phyloP scores from a whole-genome alignment of 257 asterid genomes.

The Apocynum venetum region DNA sequence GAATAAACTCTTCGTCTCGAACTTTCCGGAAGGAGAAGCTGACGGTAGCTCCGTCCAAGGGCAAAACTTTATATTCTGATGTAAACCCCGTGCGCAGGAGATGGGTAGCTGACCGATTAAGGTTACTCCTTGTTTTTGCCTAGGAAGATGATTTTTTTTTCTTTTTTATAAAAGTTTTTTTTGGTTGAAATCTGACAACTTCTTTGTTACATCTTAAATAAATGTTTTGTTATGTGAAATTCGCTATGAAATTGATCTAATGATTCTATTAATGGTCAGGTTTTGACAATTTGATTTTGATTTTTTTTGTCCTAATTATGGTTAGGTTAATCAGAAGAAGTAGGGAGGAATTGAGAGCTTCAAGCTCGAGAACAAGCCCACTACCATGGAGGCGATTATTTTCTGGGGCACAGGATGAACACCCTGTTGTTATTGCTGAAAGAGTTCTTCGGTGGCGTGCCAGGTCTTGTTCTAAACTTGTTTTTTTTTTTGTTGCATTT shows the following conservation, averaged over 20 bases:
- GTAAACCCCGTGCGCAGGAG: slow-evolving; percentile 9
- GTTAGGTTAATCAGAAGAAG: slow-evolving; percentile 29
- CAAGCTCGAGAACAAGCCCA: slow-evolving; percentile 28
- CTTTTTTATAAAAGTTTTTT: neutral
- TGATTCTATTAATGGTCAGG: neutral
- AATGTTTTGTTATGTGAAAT: neutral
- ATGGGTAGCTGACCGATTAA: slow-evolving; percentile 10
- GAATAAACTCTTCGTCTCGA: slow-evolving; percentile 15
- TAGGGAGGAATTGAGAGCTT: slow-evolving; percentile 18
- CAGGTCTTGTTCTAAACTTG: slow-evolving; percentile 29
- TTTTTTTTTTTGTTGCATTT: neutral
- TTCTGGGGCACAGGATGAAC: slow-evolving; percentile 17
- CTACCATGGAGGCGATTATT: slow-evolving; percentile 42
- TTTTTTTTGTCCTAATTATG: neutral
- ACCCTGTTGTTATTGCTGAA: slow-evolving; percentile 32
- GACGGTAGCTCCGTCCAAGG: slow-evolving; percentile 8
- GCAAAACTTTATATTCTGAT: neutral
- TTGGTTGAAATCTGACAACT: too few relatives aligned
- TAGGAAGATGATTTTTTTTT: slow-evolving; percentile 4
- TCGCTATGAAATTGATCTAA: neutral
- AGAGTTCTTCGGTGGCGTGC: slow-evolving; percentile 47
- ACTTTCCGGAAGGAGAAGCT: slow-evolving; percentile 27
- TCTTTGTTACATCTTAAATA: neutral
- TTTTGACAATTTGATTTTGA: neutral
- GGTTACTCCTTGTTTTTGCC: slow-evolving; percentile 6